Evolutionary conservation across 805 yeast species (phyloP), one percentile per base, ranked within the genome.

Genomic region (Metschnikowia proteae): DNA sequence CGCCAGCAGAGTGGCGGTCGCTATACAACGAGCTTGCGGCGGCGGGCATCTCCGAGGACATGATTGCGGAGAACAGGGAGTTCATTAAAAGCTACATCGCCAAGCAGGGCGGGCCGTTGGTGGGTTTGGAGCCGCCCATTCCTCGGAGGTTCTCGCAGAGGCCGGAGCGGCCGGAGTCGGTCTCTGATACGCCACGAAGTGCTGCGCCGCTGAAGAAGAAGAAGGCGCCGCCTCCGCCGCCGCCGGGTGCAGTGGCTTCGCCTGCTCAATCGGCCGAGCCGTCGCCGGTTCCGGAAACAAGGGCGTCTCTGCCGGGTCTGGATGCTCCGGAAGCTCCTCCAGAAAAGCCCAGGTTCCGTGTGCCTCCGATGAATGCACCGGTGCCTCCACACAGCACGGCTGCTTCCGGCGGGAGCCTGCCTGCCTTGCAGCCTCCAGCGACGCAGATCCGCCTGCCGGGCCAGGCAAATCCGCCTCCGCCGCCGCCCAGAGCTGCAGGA

Each of bases 21-120:
- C 73, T 88, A 48, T 87, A 88, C 55, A 68, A 78, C 6, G 90
- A 86, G 60, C 73, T 88, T 46, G 92, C 84, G 36, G 74, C 78
- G 17, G 84, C 86, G 46, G 96, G 96, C 0, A 88, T 88, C 49
- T 66, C 88, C 0, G 95, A 88, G 60, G 96, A 88, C 56, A 84
- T 86, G 91, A 88, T 88, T 63, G 94, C 91, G 0, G 92, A 86
- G 46, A 87, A 88, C 61, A 74, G 90, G 50, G 87, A 86, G 51
- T 87, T 88, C 63, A 86, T 88, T 60, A 88, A 86, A 63, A 84
- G 83, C 46, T 88, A 86, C 60, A 86, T 88, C 50, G 70, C 81
- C 3, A 73, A 83, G 58, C 84, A 82, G 62, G 88, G 94, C 47
- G 86, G 91, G 23, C 84, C 94, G 30, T 70, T 92, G 65, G 85